phyloP scores from a whole-genome alignment of 1,284 basidiomycete species.

The Meripilus lineatus region DNA sequence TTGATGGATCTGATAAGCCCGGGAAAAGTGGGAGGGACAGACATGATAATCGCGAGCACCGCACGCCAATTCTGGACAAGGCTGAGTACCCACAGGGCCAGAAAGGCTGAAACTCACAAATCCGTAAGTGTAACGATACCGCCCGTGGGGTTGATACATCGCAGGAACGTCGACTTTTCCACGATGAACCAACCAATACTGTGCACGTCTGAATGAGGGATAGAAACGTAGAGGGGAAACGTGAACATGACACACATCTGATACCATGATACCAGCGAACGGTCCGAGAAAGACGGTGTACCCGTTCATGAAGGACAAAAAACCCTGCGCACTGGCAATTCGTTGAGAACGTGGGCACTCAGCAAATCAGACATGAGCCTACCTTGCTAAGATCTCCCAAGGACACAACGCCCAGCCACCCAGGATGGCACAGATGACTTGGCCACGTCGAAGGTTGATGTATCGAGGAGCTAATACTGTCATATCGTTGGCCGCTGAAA shows the following conservation, averaged over 20 bases:
- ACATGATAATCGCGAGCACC: slow-evolving; percentile 53
- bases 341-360: slow-evolving; percentile 3
- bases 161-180: slow-evolving; percentile 63
- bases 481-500: slow-evolving; percentile 78
- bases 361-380: not conserved
- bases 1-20: slow-evolving; percentile 68
- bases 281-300: slow-evolving; percentile 73
- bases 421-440: slow-evolving; percentile 66
- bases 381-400: slow-evolving; percentile 51
- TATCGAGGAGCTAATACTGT: slow-evolving; percentile 61
- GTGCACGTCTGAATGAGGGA: not conserved
- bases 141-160: slow-evolving; percentile 64
- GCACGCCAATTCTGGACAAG: slow-evolving; percentile 66
- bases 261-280: slow-evolving; percentile 68
- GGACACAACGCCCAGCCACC: slow-evolving; percentile 60
- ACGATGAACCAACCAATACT: slow-evolving; percentile 66
- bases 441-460: slow-evolving; percentile 74
- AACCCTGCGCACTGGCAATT: slow-evolving; percentile 38
- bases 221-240: not conserved
- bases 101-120: slow-evolving; percentile 35
- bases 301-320: slow-evolving; percentile 58
- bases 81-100: not conserved
- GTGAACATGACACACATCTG: slow-evolving; percentile 45
- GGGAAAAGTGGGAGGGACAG: slow-evolving; percentile 62
- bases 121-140: slow-evolving; percentile 60